Conservation (phyloP, 176 grass and related monocot species). For the Carex pumila region DNA sequence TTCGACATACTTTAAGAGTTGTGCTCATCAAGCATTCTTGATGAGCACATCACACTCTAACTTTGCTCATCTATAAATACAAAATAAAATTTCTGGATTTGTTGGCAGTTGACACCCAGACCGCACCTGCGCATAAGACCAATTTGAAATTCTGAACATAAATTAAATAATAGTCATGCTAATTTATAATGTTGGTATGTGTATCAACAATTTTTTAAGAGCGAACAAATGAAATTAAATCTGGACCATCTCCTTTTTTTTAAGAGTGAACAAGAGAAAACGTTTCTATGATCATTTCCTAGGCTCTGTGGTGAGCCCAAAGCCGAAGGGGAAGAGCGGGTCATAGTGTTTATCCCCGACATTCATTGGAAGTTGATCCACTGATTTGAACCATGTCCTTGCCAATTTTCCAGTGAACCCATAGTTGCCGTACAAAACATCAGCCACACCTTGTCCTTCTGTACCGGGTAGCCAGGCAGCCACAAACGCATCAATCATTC, state of each 20-base stretch:
- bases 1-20: too few species aligned
- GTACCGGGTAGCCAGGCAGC: conserved; percentile 80
- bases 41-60: too few species aligned
- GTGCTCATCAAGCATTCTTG: too few species aligned
- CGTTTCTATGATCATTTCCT: conserved; percentile 7
- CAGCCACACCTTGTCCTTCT: conserved; percentile 80
- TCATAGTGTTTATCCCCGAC: conserved; percentile 68
- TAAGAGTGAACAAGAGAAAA: background rate
- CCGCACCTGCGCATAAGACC: too few species aligned
- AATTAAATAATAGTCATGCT: too few species aligned
- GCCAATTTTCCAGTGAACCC: conserved; percentile 72
- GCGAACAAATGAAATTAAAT: background rate
- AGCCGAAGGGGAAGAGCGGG: conserved; percentile 75
- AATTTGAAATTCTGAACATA: too few species aligned
- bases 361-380: conserved; percentile 93
- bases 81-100: too few species aligned
- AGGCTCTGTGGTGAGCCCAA: conserved; percentile 50
- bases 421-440: conserved; percentile 80
- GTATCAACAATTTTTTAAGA: too few species aligned
- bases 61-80: too few species aligned
- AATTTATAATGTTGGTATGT: too few species aligned
- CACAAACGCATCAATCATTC: conserved; percentile 57
- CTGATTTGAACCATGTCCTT: conserved; percentile 85
- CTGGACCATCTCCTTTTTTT: background rate
- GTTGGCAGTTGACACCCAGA: too few species aligned